Conservation (phyloP, 805 yeast genomes). For the Lipomyces orientalis region DNA sequence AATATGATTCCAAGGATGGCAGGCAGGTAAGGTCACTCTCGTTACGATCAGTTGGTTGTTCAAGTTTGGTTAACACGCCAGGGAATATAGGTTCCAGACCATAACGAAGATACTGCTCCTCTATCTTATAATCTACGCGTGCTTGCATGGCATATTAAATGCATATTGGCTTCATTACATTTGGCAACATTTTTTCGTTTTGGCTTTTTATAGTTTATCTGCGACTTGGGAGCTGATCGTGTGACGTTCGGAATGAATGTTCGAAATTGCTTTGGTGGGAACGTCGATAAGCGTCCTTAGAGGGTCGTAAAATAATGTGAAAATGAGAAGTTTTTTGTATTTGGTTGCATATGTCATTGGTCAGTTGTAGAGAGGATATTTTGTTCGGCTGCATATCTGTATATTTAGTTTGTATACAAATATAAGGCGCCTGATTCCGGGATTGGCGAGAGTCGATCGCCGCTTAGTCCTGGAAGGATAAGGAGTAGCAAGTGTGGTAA, state of each 20-base stretch:
- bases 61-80: conserved; percentile 10
- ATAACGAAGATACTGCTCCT: conserved; percentile 51
- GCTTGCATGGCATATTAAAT: conserved; percentile 78
- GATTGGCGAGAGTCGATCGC: no score
- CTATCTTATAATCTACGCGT: conserved; percentile 64
- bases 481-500: no score
- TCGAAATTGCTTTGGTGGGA: conserved; percentile 4
- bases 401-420: background rate
- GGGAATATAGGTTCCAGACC: conserved; percentile 40
- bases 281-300: conserved; percentile 20
- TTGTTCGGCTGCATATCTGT: background rate
- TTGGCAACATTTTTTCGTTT: conserved; percentile 62
- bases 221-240: conserved; percentile 9
- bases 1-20: conserved; percentile 52
- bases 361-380: background rate
- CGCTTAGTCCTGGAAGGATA: no score
- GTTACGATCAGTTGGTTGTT: background rate
- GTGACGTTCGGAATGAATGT: background rate
- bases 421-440: background rate
- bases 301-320: background rate
- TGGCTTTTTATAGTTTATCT: conserved; percentile 38
- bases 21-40: conserved; percentile 8
- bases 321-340: conserved; percentile 2
- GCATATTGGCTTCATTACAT: conserved; percentile 85
- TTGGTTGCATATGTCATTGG: background rate